Evolutionary conservation across 805 yeast genomes (phyloP).

Genomic region (Wickerhamiella sorbophila): DNA sequence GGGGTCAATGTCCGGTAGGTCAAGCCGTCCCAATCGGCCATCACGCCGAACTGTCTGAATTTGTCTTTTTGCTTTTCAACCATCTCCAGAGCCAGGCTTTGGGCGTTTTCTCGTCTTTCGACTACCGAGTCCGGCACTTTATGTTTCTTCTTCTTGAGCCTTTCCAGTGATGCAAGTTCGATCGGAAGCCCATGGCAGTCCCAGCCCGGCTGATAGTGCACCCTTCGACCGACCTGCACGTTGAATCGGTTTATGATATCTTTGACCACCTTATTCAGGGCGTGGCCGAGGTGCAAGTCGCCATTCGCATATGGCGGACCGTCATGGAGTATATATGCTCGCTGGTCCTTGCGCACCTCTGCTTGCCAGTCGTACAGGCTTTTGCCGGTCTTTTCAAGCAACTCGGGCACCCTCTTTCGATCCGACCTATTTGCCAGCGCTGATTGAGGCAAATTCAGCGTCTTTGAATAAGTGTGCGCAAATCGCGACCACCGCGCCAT

Average conservation of each 20-base stretch:
- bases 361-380: constrained; percentile 54
- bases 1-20: constrained; percentile 56
- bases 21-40: constrained; percentile 64
- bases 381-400: constrained; percentile 40
- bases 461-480: constrained; percentile 17
- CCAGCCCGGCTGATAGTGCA: constrained; percentile 87
- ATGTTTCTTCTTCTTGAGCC: constrained; percentile 25
- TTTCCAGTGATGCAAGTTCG: constrained; percentile 65
- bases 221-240: constrained; percentile 43
- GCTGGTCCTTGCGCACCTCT: constrained; percentile 17
- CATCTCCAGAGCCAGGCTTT: constrained; percentile 53
- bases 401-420: constrained; percentile 28
- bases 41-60: constrained; percentile 58
- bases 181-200: constrained; percentile 98
- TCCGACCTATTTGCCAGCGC: constrained; percentile 49
- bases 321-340: constrained; percentile 59
- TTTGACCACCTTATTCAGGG: constrained; percentile 76
- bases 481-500: background rate
- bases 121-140: constrained; percentile 23
- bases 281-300: constrained; percentile 80
- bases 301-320: constrained; percentile 99
- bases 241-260: constrained; percentile 71
- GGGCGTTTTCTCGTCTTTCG: constrained; percentile 52
- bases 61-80: constrained; percentile 46
- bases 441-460: constrained; percentile 54